A percentile compares a stretch with the other conserved stretches of the same genome.
phyloP scores from a whole-genome alignment of 2,329 filamentous ascomycete species.

The Xylaria sp. region DNA sequence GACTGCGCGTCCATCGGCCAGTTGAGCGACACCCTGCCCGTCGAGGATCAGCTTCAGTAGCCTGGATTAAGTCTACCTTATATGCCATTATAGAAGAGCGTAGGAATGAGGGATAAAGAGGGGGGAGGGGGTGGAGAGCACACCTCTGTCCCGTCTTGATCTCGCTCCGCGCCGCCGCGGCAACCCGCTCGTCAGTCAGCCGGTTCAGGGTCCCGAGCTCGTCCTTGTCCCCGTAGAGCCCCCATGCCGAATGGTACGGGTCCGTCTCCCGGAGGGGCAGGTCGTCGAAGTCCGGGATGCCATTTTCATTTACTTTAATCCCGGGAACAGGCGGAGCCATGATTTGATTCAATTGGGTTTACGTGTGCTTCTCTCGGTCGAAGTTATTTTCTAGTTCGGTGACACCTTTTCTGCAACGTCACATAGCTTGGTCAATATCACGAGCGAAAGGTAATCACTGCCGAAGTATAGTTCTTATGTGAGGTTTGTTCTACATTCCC shows the following conservation, averaged over 20 bases:
- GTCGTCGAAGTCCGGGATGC: conserved; percentile 50
- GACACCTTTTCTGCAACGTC: too few species aligned
- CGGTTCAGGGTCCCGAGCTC: conserved; percentile 64
- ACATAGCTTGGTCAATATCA: too few species aligned
- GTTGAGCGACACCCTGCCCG: conserved; percentile 59
- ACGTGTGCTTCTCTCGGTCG: too few species aligned
- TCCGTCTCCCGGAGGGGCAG: conserved; percentile 51
- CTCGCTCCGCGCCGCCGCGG: conserved; percentile 51
- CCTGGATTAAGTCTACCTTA: background rate
- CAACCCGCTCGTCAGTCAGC: conserved; percentile 57
- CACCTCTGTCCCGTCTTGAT: conserved; percentile 58
- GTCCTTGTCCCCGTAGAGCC: conserved; percentile 58
- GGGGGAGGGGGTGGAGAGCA: background rate
- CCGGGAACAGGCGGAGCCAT: conserved; percentile 33
- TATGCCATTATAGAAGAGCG: background rate
- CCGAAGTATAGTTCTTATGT: too few species aligned
- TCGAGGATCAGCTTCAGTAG: background rate
- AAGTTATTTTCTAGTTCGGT: too few species aligned
- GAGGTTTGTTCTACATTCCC: too few species aligned
- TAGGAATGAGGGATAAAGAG: background rate
- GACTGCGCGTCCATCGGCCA: conserved; percentile 60
- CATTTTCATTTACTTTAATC: conserved; percentile 43
- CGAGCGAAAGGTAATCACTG: too few species aligned
- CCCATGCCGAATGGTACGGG: conserved; percentile 49
- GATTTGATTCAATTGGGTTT: background rate